Evolutionary conservation across 1,284 basidiomycete genomes (phyloP).

Genomic region (Malassezia equina): DNA sequence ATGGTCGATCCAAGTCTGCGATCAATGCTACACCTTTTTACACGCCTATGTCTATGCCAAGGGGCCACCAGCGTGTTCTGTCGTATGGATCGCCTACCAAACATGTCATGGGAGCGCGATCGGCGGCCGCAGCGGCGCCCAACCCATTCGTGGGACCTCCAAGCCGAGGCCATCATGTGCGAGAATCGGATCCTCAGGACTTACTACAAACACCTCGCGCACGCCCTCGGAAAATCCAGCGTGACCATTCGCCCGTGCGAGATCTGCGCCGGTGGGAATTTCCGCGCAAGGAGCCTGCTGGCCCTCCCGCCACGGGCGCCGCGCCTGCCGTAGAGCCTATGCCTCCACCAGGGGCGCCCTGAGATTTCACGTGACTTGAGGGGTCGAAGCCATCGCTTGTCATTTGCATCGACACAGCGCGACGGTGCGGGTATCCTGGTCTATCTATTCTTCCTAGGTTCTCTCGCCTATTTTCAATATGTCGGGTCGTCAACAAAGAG

Average conservation of each 20-base stretch:
- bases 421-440: background rate
- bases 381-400: background rate
- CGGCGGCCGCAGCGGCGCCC: background rate
- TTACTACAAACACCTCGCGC: slow-evolving; percentile 3
- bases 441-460: background rate
- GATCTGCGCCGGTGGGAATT: background rate
- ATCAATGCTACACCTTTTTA: slow-evolving; percentile 10
- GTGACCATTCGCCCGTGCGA: background rate
- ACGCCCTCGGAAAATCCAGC: background rate
- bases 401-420: background rate
- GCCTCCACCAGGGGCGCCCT: background rate
- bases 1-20: slow-evolving; percentile 2
- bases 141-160: slow-evolving; percentile 1
- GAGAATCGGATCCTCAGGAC: background rate
- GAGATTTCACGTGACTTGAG: slow-evolving; percentile 4
- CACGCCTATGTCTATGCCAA: slow-evolving; percentile 9
- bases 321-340: background rate
- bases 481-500: slow-evolving; percentile 24
- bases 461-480: background rate
- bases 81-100: slow-evolving; percentile 14
- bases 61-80: slow-evolving; percentile 1
- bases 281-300: background rate
- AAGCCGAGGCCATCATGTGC: background rate
- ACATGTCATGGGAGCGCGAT: background rate
- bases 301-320: background rate